Evolutionary conservation across 106 monocot genomes (phyloP), one percentile per base, ranked within the genome.

Genomic region (Platanthera guangdongensis): DNA sequence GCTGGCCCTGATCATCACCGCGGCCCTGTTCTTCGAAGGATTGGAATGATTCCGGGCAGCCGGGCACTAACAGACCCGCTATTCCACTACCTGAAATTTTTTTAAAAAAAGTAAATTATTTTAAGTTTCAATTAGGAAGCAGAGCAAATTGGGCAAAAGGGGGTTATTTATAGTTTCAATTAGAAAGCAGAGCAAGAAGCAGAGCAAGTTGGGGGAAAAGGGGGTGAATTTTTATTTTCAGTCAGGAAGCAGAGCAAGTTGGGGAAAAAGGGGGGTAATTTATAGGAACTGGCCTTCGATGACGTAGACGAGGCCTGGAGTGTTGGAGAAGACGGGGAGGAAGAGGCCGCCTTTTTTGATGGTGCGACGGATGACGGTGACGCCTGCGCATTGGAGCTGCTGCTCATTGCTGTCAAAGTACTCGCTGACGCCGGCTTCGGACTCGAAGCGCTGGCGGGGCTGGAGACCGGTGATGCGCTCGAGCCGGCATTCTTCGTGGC

Each of bases 381-480:
- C 80, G 15, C 86, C 83, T 21, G 80, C 83, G 46, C 86, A 86
- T 50, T 52, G 11, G 21, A 83, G 65, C 68, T 86, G 86, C 73
- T 80, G 69, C 46, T 80, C 21, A 45, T 11, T 51, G 50, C 77
- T 57, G 18, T 83, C 80, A 57, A 65, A 86, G 55, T 50, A 69
- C 80, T 86, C 86, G 14, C 78, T 83, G 14, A 78, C 59, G 54
- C 86, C 86, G 9, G 83, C 83, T 64, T 86, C 80, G 4, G 86
- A 83, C 62, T 80, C 76, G 11, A 83, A 10, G 52, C 82, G 83
- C 6, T 77, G 49, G 5, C 54, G 12, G 4, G 86, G 83, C 47
- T 75, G 71, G 1, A 80, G 57, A 4, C 77, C 86, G 49, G 32
- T 25, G 10, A 86, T 53, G 50, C 47, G 52, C 1, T 86, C 83